Conservation (phyloP, 2,329 filamentous ascomycete species). For the Cordyceps militaris region DNA sequence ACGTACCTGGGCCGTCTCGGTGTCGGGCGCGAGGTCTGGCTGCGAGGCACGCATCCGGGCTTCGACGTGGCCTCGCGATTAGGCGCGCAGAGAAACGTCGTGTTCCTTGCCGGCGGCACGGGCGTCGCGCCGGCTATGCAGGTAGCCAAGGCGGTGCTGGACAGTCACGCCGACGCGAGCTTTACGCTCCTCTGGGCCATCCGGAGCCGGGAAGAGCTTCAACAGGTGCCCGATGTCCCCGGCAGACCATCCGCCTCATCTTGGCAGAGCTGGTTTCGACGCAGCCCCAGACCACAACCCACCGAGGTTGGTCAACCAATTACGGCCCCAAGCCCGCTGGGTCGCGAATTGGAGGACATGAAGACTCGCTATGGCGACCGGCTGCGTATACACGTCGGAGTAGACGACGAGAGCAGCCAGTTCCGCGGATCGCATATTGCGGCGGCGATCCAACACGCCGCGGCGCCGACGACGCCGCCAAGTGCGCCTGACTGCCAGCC, state of each 20-base stretch:
- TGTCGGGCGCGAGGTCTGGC: conserved; percentile 57
- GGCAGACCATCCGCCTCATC: conserved; percentile 14
- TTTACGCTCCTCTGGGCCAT: conserved; percentile 81
- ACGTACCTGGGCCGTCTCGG: conserved; percentile 64
- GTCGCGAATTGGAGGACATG: conserved; percentile 55
- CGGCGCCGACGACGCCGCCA: not conserved
- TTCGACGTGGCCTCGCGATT: conserved; percentile 41
- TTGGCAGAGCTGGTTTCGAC: conserved; percentile 21
- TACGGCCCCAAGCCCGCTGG: conserved; percentile 40
- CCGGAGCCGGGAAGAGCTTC: conserved; percentile 49
- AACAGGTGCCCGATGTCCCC: conserved; percentile 14
- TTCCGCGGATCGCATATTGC: conserved; percentile 51
- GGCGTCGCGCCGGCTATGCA: conserved; percentile 88
- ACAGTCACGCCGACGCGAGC: conserved; percentile 23
- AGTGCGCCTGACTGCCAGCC: conserved; percentile 5
- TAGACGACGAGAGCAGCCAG: conserved; percentile 70
- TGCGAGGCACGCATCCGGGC: conserved; percentile 73
- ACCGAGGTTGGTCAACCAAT: conserved; percentile 19
- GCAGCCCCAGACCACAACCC: conserved; percentile 10
- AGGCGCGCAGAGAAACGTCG: conserved; percentile 37
- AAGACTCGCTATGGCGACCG: conserved; percentile 49
- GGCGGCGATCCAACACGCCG: conserved; percentile 20
- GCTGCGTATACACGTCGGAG: conserved; percentile 64
- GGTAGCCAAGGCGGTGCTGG: conserved; percentile 57
- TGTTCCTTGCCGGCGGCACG: conserved; percentile 89